Evolutionary conservation across 2,329 filamentous ascomycete species (phyloP).

Genomic region (Plectosphaerella sp.): DNA sequence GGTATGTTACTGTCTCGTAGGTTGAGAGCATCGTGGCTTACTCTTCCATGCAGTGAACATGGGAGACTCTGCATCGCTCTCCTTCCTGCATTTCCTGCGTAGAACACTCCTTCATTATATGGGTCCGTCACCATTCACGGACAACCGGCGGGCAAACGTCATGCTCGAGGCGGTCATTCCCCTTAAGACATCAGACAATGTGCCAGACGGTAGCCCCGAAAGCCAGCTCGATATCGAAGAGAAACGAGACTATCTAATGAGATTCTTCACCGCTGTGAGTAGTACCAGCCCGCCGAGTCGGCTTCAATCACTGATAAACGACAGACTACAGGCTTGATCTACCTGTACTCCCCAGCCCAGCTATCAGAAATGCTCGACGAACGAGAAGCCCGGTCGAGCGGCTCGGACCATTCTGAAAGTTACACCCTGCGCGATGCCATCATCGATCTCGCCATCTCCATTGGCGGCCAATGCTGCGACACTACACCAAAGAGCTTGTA

Average conservation of each 20-base stretch:
- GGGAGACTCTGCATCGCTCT: slow-evolving; percentile 47
- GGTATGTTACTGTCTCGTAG: not conserved
- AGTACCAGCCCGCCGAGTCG: not conserved
- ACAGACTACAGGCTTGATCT: slow-evolving; percentile 28
- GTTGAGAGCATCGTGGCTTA: not conserved
- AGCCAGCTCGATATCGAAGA: not conserved
- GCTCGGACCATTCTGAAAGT: not conserved
- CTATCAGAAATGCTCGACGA: slow-evolving; percentile 3
- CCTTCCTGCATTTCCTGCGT: slow-evolving; percentile 50
- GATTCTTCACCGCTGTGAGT: slow-evolving; percentile 6
- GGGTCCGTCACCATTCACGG: slow-evolving; percentile 49
- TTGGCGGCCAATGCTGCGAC: slow-evolving; percentile 41
- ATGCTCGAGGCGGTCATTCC: slow-evolving; percentile 44
- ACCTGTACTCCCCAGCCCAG: slow-evolving; percentile 18
- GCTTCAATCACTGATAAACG: not conserved
- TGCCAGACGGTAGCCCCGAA: not conserved
- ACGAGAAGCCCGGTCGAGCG: not conserved
- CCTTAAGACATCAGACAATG: not conserved
- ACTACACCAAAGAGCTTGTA: not conserved
- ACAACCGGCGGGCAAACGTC: slow-evolving; percentile 42
- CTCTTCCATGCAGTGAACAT: slow-evolving; percentile 33
- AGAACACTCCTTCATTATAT: slow-evolving; percentile 43
- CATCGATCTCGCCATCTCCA: slow-evolving; percentile 42
- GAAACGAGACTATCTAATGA: not conserved
- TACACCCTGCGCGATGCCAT: not conserved